Percentiles rank a stretch among this genome's conserved stretches.
These are phyloP conservation scores for Ascochyta clinopodiicola DNA, from an alignment of 2,329 filamentous ascomycete species.

Conservation along the genomic window DNA sequence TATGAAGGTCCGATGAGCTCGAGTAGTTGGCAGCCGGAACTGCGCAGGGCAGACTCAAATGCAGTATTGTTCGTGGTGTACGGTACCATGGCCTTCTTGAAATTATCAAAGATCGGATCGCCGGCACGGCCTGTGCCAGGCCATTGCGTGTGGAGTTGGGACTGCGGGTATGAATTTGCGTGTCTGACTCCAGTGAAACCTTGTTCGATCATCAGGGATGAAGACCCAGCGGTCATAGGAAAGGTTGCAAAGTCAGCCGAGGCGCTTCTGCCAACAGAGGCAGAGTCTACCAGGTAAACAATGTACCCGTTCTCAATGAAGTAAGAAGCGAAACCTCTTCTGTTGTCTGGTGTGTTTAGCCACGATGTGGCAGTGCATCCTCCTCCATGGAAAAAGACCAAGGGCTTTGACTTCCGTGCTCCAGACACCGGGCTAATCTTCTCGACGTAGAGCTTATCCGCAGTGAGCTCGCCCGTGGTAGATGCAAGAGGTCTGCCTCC, in stretches of 20 bases:
- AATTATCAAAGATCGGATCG: constrained; percentile 11
- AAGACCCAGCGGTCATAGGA: constrained; percentile 2
- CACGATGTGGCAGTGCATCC: constrained; percentile 16
- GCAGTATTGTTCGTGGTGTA: constrained; percentile 16
- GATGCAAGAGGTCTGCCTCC: constrained; percentile 20
- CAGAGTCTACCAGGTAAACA: constrained; percentile 14
- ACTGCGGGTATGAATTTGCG: constrained; percentile 3
- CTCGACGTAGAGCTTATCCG: constrained; percentile 21
- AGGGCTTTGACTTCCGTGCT: constrained; percentile 8
- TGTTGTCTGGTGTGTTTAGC: constrained; percentile 5
- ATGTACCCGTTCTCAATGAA: constrained; percentile 15
- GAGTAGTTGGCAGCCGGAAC: constrained; percentile 9
- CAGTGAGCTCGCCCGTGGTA: constrained; percentile 11
- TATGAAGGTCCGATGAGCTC: constrained; percentile 10
- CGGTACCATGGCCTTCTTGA: constrained; percentile 8
- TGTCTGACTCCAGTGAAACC: constrained; percentile 10
- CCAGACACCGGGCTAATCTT: constrained; percentile 8
- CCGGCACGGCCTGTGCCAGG: constrained; percentile 7
- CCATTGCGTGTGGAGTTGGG: constrained; percentile 15
- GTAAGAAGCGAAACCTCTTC: constrained; percentile 13
- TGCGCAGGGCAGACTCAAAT: constrained; percentile 14
- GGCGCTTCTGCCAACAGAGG: constrained; percentile 10
- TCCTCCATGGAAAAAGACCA: constrained; percentile 26
- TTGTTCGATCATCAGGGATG: not conserved
- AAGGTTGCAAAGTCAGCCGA: constrained; percentile 7